Evolutionary conservation across 2,329 filamentous ascomycete genomes (phyloP).

Genomic region (Sphaceloma murrayae): DNA sequence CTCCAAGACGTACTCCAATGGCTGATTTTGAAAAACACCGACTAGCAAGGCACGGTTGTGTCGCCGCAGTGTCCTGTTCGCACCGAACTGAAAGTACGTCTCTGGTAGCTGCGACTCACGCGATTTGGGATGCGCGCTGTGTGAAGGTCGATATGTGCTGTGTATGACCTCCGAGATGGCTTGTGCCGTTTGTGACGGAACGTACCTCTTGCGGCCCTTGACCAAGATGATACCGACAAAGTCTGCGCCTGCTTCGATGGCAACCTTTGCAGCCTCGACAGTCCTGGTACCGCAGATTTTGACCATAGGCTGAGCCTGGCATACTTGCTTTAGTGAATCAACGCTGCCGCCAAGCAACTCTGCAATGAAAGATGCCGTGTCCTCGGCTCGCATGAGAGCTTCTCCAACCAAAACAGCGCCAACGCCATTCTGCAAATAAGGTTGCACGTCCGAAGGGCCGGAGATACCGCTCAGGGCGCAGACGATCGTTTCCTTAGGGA

Average conservation of each 20-base stretch:
- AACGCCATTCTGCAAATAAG: slow-evolving; percentile 81
- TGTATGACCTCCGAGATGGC: slow-evolving; percentile 75
- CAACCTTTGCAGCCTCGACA: slow-evolving; percentile 66
- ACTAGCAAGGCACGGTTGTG: slow-evolving; percentile 59
- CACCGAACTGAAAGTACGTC: slow-evolving; percentile 56
- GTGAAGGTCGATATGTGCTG: slow-evolving; percentile 32
- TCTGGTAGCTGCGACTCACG: slow-evolving; percentile 10
- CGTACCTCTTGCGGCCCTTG: slow-evolving; percentile 66
- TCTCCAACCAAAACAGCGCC: slow-evolving; percentile 91
- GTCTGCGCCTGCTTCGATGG: slow-evolving; percentile 80
- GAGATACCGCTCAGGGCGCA: slow-evolving; percentile 93
- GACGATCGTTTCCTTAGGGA: slow-evolving; percentile 75
- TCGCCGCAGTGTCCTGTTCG: slow-evolving; percentile 19
- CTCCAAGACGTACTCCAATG: slow-evolving; percentile 69
- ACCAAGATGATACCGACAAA: slow-evolving; percentile 89
- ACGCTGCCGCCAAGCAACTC: slow-evolving; percentile 59
- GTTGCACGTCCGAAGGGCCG: slow-evolving; percentile 74
- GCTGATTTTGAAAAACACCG: slow-evolving; percentile 88
- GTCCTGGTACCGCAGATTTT: slow-evolving; percentile 94
- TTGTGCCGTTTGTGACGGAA: slow-evolving; percentile 66
- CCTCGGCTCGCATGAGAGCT: slow-evolving; percentile 82
- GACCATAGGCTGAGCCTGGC: slow-evolving; percentile 52
- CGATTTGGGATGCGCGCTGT: not conserved
- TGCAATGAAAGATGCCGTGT: slow-evolving; percentile 74
- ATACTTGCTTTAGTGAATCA: slow-evolving; percentile 22